Base-by-base conservation (phyloP, 2,329 filamentous ascomycete genomes). In the Clarireedia paspali region DNA sequence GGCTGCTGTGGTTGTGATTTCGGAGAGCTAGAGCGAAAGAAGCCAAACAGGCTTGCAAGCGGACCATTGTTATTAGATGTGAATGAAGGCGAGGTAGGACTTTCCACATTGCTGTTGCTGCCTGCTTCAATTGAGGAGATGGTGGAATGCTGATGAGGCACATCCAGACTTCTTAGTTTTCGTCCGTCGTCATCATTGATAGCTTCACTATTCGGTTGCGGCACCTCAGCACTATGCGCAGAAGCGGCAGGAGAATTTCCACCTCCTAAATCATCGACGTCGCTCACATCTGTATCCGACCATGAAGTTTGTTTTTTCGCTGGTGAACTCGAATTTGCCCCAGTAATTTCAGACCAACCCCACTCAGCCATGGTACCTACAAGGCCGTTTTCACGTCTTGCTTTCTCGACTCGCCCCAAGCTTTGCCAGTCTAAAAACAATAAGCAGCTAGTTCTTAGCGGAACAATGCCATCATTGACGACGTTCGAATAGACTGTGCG, bases 341-440 rank as follows among this genome's bases (percentile, higher is more conserved):
- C 83, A 0, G 89, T 96, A 56, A 99, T 74, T 71, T 99, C 94
- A 7, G 90, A 89, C 88, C 91, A 96, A 2, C 94, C 92, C 78
- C 92, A 96, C 55, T 89, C 89, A 30, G 94, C 90, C 60, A 97
- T 84, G 0, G 91, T 96, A 53, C 95, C 91, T 39, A 99, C 89
- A 27, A 97, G 75, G 0, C 92, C 92, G 59, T 91, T 95, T 69
- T 95, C 92, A 69, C 94, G 78, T 23, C 92, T 82, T 10, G 94
- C 92, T 71, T 99, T 99, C 63, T 97, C 91, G 1, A 99, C 94
- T 40, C 90, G 86, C 5, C 88, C 92, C 3, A 99, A 75, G 0
- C 94, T 94, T 71, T 91, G 88, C 94, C 94, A 99, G 69, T 99
- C 94, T 1, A 99, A 75, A 67, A 99, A 99, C 5, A 99, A 74